These are phyloP conservation scores for Sporothrix brunneoviolacea DNA, from an alignment of 2,329 filamentous ascomycete genomes.

Conservation along the genomic window DNA sequence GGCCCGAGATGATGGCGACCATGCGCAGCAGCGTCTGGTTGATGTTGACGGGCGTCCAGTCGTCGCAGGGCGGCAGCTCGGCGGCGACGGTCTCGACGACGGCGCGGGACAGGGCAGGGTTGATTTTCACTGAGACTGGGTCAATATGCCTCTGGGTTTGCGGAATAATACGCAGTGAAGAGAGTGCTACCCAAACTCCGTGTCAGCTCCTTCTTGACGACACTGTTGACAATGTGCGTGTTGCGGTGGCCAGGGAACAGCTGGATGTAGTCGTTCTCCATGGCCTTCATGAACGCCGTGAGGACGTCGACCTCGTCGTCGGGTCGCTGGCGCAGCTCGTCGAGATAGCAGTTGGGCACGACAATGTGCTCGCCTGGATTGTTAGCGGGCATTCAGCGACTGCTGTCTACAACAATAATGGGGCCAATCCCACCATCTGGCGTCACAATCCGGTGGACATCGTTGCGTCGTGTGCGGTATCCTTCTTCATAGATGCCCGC, in stretches of 20 bases:
- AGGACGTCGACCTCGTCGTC: constrained; percentile 25
- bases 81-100: neutral
- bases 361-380: constrained; percentile 24
- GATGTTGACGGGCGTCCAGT: constrained; percentile 36
- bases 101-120: neutral
- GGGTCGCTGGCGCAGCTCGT: constrained; percentile 24
- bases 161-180: no score
- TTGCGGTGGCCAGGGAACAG: constrained; percentile 5
- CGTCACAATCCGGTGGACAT: constrained; percentile 6
- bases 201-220: constrained; percentile 11
- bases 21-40: constrained; percentile 35
- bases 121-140: constrained; percentile 3
- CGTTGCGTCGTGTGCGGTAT: neutral
- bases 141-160: no score
- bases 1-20: constrained; percentile 38
- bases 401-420: no score
- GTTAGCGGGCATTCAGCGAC: no score
- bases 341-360: constrained; percentile 22
- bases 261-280: constrained; percentile 5
- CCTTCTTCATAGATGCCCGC: neutral
- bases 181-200: no score
- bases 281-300: constrained; percentile 1
- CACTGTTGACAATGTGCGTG: constrained; percentile 9
- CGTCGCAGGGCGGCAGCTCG: constrained; percentile 28
- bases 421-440: constrained; percentile 13